Evolutionary conservation across 192 early-diverging fungal species (phyloP).

Genomic region (Backusella circina): DNA sequence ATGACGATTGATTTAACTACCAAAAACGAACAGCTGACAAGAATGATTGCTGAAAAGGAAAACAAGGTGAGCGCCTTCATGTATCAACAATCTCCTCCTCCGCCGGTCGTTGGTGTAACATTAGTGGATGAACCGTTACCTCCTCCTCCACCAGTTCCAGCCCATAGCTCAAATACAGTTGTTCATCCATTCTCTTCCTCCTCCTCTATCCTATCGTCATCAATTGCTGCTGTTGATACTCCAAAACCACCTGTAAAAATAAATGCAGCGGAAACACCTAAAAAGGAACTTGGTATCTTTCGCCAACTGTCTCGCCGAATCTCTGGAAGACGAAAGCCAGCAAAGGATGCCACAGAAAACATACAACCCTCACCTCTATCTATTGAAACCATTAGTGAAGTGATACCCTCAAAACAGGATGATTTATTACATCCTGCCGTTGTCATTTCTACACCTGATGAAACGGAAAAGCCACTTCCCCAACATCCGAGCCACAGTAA

Average conservation of each 20-base stretch:
- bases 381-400: background rate
- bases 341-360: background rate
- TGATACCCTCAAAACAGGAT: background rate
- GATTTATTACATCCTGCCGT: constrained; percentile 1
- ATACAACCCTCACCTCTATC: background rate
- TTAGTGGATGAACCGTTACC: background rate
- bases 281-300: constrained; percentile 4
- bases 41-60: constrained; percentile 11
- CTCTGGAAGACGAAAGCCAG: background rate
- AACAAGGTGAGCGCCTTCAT: constrained; percentile 8
- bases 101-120: background rate
- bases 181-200: background rate
- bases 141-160: background rate
- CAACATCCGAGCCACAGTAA: background rate
- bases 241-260: background rate
- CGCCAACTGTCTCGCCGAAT: background rate
- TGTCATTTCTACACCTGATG: background rate
- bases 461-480: background rate
- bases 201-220: background rate
- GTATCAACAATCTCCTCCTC: background rate
- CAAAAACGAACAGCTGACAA: background rate
- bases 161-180: background rate
- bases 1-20: background rate
- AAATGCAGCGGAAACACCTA: background rate
- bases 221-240: background rate